These are phyloP conservation scores for Boletus edulis DNA, from an alignment of 768 basidiomycete species.

Conservation along the genomic window DNA sequence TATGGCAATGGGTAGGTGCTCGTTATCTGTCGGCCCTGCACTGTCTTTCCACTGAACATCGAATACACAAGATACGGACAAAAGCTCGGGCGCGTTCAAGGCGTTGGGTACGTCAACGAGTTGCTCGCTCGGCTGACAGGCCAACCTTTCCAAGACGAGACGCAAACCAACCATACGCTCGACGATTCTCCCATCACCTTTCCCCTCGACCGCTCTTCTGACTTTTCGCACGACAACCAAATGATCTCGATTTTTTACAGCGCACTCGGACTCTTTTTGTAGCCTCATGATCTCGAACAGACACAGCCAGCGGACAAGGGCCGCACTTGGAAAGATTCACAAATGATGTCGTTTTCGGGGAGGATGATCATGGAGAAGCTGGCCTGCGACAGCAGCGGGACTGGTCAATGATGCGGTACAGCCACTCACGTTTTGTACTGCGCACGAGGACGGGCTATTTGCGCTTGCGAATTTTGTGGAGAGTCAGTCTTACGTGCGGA, in stretches of 20 bases:
- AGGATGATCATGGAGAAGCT: constrained; percentile 72
- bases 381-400: constrained; percentile 34
- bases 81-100: constrained; percentile 66
- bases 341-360: constrained; percentile 69
- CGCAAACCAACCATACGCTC: constrained; percentile 76
- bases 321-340: constrained; percentile 51
- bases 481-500: constrained; percentile 65
- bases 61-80: constrained; percentile 57
- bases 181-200: constrained; percentile 63
- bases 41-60: background rate
- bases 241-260: constrained; percentile 76
- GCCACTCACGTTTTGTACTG: constrained; percentile 57
- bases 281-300: constrained; percentile 26
- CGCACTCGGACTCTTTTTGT: constrained; percentile 51
- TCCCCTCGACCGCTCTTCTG: constrained; percentile 62
- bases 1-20: constrained; percentile 63
- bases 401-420: constrained; percentile 71
- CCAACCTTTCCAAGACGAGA: constrained; percentile 59
- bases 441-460: constrained; percentile 54
- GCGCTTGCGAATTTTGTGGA: constrained; percentile 58
- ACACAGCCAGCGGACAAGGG: constrained; percentile 4
- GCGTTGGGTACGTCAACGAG: constrained; percentile 86
- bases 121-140: constrained; percentile 74
- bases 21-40: background rate
- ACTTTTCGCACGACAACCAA: constrained; percentile 84